Conservation (phyloP, 2,329 filamentous ascomycete genomes). For the Lachnellula cervina region DNA sequence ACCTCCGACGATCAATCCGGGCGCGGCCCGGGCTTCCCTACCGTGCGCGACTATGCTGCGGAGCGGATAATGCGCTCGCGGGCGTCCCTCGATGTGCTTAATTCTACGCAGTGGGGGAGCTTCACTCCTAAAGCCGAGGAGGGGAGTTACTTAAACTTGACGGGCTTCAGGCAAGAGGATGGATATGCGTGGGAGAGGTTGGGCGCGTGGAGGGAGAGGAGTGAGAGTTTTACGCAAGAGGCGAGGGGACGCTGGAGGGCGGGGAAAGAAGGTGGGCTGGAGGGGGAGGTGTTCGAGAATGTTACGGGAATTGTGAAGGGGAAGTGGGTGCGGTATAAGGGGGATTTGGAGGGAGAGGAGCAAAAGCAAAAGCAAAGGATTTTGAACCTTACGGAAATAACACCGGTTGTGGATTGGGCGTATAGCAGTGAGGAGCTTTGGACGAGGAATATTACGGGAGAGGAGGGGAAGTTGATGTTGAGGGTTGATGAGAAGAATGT, state of each 20-base stretch:
- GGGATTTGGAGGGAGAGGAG: conserved; percentile 16
- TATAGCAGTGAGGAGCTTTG: conserved; percentile 50
- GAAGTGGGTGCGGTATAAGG: conserved; percentile 27
- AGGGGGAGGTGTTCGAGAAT: conserved; percentile 30
- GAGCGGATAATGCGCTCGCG: conserved; percentile 49
- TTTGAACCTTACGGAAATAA: conserved; percentile 61
- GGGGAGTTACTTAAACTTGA: conserved; percentile 59
- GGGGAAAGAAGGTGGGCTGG: conserved; percentile 12
- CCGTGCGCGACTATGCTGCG: conserved; percentile 38
- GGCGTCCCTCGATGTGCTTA: conserved; percentile 48
- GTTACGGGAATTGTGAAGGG: conserved; percentile 32
- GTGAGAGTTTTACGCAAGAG: conserved; percentile 55
- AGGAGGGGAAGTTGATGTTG: conserved; percentile 63
- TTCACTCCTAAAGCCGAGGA: conserved; percentile 43
- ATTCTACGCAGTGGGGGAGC: conserved; percentile 55
- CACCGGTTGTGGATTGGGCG: conserved; percentile 62
- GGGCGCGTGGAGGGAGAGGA: conserved; percentile 58
- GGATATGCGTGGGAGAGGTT: conserved; percentile 76
- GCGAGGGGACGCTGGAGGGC: conserved; percentile 35
- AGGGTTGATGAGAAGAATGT: conserved; percentile 51
- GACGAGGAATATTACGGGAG: conserved; percentile 75
- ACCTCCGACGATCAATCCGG: conserved; percentile 25
- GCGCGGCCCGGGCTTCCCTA: conserved; percentile 36
- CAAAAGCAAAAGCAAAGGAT: conserved; percentile 31
- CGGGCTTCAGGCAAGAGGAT: conserved; percentile 70